A percentile compares a stretch with the other conserved stretches of the same genome.
These are phyloP conservation scores for Kalmusia sp. DNA, from an alignment of 2,329 filamentous ascomycete genomes.

Conservation along the genomic window DNA sequence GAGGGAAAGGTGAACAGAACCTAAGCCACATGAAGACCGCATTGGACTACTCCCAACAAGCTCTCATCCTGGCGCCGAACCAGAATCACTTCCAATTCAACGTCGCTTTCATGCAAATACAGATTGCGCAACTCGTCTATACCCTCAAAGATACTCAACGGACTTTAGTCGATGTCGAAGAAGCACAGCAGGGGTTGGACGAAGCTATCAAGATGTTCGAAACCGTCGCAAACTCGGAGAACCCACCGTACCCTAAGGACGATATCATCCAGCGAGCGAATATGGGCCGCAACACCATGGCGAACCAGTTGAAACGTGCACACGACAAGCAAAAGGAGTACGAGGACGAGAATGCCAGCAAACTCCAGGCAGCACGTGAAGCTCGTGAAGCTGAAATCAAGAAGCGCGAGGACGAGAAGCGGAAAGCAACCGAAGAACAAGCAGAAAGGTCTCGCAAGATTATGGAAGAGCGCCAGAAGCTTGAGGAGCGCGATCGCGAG, in stretches of 20 bases:
- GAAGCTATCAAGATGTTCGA: conserved; percentile 78
- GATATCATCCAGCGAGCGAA: conserved; percentile 94
- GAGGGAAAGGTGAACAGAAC: conserved; percentile 73
- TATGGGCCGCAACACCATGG: conserved; percentile 96
- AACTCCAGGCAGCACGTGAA: conserved; percentile 80
- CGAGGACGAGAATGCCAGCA: conserved; percentile 90
- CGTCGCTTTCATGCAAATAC: conserved; percentile 95
- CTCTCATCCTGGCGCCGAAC: conserved; percentile 78
- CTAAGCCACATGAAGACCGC: conserved; percentile 68
- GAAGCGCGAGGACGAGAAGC: conserved; percentile 77
- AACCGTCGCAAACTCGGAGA: conserved; percentile 65
- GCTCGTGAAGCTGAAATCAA: conserved; percentile 81
- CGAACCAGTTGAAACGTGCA: conserved; percentile 86
- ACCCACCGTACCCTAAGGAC: conserved; percentile 84
- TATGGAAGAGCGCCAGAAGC: conserved; percentile 82
- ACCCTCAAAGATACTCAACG: conserved; percentile 77
- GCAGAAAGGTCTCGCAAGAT: conserved; percentile 80
- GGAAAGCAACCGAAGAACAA: conserved; percentile 71
- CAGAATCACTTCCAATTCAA: conserved; percentile 96
- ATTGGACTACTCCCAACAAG: conserved; percentile 70
- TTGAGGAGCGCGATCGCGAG: conserved; percentile 75
- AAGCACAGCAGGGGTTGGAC: conserved; percentile 80
- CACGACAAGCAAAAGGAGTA: conserved; percentile 87
- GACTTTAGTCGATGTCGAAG: conserved; percentile 79
- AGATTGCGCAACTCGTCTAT: conserved; percentile 84